Percentiles rank a stretch among this genome's conserved stretches.
These are phyloP conservation scores for Centaurea solstitialis DNA, from an alignment of 129 eudicot genomes.

Conservation along the genomic window DNA sequence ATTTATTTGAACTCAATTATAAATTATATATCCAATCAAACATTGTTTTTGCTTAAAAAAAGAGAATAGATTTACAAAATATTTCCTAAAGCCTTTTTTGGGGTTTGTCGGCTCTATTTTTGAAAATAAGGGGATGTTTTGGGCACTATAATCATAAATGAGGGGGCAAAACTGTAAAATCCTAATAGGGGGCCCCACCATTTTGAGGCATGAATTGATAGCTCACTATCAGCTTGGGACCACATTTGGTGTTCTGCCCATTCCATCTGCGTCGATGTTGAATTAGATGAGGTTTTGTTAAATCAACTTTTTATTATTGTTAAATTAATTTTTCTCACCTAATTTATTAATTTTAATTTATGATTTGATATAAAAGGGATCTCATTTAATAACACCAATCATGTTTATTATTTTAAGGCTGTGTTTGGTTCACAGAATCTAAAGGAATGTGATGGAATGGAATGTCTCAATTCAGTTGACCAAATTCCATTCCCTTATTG, in stretches of 20 bases:
- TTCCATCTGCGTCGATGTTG: neutral
- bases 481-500: too few relatives aligned
- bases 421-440: too few relatives aligned
- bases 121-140: neutral
- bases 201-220: constrained; percentile 15
- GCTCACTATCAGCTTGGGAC: constrained; percentile 5
- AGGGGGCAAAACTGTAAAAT: neutral
- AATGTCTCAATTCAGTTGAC: too few relatives aligned
- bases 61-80: neutral
- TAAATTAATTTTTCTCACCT: neutral
- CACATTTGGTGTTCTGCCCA: constrained; percentile 23
- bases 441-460: too few relatives aligned
- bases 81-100: neutral
- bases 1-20: too few relatives aligned
- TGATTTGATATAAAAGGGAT: neutral
- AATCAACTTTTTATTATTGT: neutral
- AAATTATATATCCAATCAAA: too few relatives aligned
- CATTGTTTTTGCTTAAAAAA: neutral
- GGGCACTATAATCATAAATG: neutral
- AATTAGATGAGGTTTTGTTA: neutral
- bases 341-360: neutral
- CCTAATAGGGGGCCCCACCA: neutral
- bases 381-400: neutral
- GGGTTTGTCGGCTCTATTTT: constrained; percentile 17
- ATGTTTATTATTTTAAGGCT: too few relatives aligned